Base-by-base conservation (phyloP, 2,329 filamentous ascomycete species). In the Cladosporium colombiae region DNA sequence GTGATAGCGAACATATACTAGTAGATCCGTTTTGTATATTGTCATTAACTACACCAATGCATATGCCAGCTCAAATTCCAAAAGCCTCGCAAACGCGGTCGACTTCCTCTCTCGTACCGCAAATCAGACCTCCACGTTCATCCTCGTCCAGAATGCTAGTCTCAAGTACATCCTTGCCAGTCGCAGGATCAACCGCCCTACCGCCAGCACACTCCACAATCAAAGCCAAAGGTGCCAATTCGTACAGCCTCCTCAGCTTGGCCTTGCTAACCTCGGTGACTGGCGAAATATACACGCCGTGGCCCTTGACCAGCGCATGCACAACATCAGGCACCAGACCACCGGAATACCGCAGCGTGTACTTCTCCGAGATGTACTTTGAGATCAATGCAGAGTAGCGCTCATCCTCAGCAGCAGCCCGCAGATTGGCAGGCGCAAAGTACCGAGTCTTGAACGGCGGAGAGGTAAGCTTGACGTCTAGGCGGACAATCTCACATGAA, bases 341-440 rank as follows among this genome's bases (percentile, higher is more conserved):
- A 0, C 87, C 87, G 21, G 81, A 82, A 70, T 89, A 89, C 2
- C 87, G 78, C 44, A 89, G 77, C 0, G 86, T 88, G 72, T 88
- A 89, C 70, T 81, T 81, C 49, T 82, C 73, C n/a, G 67, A 56
- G 8, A 89, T 82, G 66, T 82, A 88, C 5, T 78, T 74, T 27
- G 77, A 75, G 5, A 89, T 76, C 0, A 89, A 79, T 0, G 60
- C 65, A 74, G 81, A 79, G 73, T 89, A 89, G 31, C 70, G 69
- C 6, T 75, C 70, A 53, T 83, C 77, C 21, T 88, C 83, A 0
- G 82, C 81, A 0, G 86, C 86, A 0, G 84, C 80, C 11, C 87
- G 84, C 63, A 88, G 74, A 70, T 89, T 89, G 5, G 86, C 86
- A 0, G 87, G 87, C 0, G 87, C 85, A 70, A 89, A 89, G 73